Conservation (phyloP, 192 early-diverging fungal species). For the Coemansia javaensis region DNA sequence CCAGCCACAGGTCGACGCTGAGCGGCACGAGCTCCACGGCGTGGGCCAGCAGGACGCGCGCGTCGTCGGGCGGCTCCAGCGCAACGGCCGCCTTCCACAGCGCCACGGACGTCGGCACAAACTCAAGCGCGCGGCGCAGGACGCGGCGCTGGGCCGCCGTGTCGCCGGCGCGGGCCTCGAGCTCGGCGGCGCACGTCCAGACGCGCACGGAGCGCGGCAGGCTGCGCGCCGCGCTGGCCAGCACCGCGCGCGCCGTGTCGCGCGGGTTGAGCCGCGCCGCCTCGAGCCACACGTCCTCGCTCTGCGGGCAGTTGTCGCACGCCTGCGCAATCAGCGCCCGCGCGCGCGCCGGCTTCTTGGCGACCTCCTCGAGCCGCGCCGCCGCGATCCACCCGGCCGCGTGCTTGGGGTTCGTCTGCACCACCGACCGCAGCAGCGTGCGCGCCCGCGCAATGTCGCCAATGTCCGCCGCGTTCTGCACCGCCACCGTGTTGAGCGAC, state of each 20-base stretch:
- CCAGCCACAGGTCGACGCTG: slow-evolving; percentile 92
- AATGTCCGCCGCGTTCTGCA: slow-evolving; percentile 68
- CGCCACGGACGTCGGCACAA: slow-evolving; percentile 84
- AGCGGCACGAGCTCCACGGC: slow-evolving; percentile 92
- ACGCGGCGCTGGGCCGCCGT: slow-evolving; percentile 72
- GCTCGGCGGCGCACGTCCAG: slow-evolving; percentile 82
- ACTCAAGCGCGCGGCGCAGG: slow-evolving; percentile 85
- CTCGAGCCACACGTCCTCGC: slow-evolving; percentile 97
- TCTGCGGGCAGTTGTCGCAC: slow-evolving; percentile 90
- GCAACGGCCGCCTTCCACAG: slow-evolving; percentile 91
- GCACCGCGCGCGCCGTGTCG: slow-evolving; percentile 82
- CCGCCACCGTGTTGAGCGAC: slow-evolving; percentile 76
- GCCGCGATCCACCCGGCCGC: slow-evolving; percentile 98
- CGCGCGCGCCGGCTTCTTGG: slow-evolving; percentile 76
- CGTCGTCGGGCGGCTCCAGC: slow-evolving; percentile 89
- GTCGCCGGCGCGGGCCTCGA: slow-evolving; percentile 61
- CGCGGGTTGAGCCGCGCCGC: slow-evolving; percentile 81
- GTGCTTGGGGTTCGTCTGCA: slow-evolving; percentile 89
- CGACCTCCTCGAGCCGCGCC: slow-evolving; percentile 92
- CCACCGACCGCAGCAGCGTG: slow-evolving; percentile 82
- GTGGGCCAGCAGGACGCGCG: slow-evolving; percentile 81
- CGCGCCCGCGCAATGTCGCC: slow-evolving; percentile 89
- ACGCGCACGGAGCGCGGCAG: slow-evolving; percentile 90
- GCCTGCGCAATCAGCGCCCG: slow-evolving; percentile 83
- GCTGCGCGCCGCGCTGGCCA: slow-evolving; percentile 85